Evolutionary conservation across 768 basidiomycete species (phyloP).

Genomic region (Phlegmacium glaucopus): DNA sequence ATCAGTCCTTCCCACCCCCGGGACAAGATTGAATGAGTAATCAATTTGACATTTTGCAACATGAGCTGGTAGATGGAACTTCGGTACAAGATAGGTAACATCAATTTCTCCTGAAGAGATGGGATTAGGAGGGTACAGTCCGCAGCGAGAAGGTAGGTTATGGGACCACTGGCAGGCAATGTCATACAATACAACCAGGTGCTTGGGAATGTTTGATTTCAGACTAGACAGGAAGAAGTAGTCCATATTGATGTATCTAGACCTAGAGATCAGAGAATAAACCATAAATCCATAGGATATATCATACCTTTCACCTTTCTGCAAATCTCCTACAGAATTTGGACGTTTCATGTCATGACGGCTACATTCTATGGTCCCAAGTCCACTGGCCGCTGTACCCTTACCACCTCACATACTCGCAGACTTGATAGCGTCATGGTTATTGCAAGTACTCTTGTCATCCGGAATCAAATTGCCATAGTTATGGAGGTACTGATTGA

Average conservation of each 20-base stretch:
- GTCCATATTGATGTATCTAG: neutral
- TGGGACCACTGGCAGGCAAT: neutral
- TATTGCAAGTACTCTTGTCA: constrained; percentile 9
- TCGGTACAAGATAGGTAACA: no score
- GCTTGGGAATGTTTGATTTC: neutral
- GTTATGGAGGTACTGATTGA: constrained; percentile 4
- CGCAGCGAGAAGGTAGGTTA: no score
- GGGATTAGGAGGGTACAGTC: no score
- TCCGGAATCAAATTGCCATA: neutral
- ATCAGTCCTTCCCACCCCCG: no score
- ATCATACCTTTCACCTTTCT: constrained; percentile 10
- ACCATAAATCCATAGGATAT: neutral
- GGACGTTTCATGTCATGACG: constrained; percentile 13
- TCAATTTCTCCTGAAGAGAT: no score
- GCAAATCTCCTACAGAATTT: constrained; percentile 6
- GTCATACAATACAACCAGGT: neutral
- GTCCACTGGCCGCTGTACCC: constrained; percentile 10
- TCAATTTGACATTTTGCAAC: no score
- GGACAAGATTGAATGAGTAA: no score
- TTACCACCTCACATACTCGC: constrained; percentile 6
- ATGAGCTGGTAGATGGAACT: no score
- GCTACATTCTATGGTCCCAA: constrained; percentile 6
- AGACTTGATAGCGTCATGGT: constrained; percentile 14
- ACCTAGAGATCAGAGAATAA: neutral
- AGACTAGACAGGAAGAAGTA: neutral